Percentiles rank a stretch among this genome's conserved stretches.
phyloP scores from a whole-genome alignment of 148 eudicot genomes.

The Hydrangea macrophylla region DNA sequence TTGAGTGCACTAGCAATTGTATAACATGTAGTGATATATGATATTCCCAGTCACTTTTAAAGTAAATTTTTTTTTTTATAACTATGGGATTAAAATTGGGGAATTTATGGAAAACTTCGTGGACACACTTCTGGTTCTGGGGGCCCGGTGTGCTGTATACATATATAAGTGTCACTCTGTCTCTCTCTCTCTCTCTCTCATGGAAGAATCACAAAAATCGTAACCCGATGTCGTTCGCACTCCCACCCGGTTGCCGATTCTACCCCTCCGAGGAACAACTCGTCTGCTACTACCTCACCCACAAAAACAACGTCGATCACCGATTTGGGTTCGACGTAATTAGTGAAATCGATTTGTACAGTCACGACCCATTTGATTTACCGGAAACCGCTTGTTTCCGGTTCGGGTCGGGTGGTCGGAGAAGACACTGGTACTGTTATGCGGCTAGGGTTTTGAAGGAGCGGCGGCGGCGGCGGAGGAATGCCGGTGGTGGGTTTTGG shows the following conservation, averaged over 20 bases:
- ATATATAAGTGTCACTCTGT: too few relatives aligned
- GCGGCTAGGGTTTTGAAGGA: conserved; percentile 21
- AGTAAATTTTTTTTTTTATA: too few relatives aligned
- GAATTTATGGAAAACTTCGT: too few relatives aligned
- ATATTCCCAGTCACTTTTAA: too few relatives aligned
- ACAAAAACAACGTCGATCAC: conserved; percentile 21
- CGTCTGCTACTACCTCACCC: conserved; percentile 38
- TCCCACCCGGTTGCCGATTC: conserved; percentile 63
- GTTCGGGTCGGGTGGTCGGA: conserved; percentile 44
- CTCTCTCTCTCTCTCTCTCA: conserved; percentile 21
- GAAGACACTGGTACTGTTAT: conserved; percentile 56
- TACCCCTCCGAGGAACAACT: conserved; percentile 59
- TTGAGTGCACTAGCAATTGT: too few relatives aligned
- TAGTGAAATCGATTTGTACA: conserved; percentile 36
- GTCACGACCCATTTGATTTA: conserved; percentile 39
- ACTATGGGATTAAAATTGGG: too few relatives aligned
- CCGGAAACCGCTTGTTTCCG: conserved; percentile 44
- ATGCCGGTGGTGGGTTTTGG: conserved; percentile 51
- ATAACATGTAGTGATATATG: too few relatives aligned
- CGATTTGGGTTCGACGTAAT: conserved; percentile 20
- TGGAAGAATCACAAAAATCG: conserved; percentile 35
- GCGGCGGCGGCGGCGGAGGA: conserved; percentile 20
- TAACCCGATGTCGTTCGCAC: conserved; percentile 9
- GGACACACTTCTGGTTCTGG: too few relatives aligned
- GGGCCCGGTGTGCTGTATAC: too few relatives aligned